Base-by-base conservation (phyloP, 2,329 filamentous ascomycete genomes). In the Fusarium kyushuense region DNA sequence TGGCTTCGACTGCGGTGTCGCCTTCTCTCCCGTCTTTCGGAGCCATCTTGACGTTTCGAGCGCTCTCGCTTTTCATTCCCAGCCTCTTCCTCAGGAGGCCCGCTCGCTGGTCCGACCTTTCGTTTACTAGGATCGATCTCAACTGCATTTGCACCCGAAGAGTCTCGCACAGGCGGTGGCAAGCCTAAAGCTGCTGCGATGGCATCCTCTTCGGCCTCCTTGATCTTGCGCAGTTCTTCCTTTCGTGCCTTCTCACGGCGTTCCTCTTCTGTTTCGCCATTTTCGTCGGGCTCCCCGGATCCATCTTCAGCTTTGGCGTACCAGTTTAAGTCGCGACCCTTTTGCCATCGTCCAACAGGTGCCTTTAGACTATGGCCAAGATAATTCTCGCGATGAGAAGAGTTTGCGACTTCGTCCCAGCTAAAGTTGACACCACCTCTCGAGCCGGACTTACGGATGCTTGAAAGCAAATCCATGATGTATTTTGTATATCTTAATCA, bases 351-450 rank as follows among this genome's bases (percentile, higher is more conserved):
- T 10, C 94, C 94, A 5, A 97, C 94, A 0, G 94, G 93, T 0
- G 94, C 94, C 84, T 95, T 97, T 60, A 97, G 81, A 61, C 92
- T 96, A 82, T 97, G 94, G 53, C 94, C 94, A 10, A 97, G 90
- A 78, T 89, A 90, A 74, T 90, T 97, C 79, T 99, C 94, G 79
- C 96, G 94, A 76, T 97, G 94, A 23, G 87, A 83, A 49, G 94
- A 96, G 69, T 85, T 89, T 77, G 95, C 91, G 76, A 99, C 95
- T 72, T 97, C 94, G 70, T 95, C 92, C 96, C 96, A 98, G 81
- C 90, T 94, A 83, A 99, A 99, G 79, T 97, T 94, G 79, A 92
- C 92, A 76, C 96, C 96, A 75, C 96, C 96, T 71, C 96, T 91
- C 74, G 93, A 96, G 78, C 97, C 95, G 19, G 85, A 82, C 81